phyloP scores from a whole-genome alignment of 306 rosid genomes.

The Malus asiatica region DNA sequence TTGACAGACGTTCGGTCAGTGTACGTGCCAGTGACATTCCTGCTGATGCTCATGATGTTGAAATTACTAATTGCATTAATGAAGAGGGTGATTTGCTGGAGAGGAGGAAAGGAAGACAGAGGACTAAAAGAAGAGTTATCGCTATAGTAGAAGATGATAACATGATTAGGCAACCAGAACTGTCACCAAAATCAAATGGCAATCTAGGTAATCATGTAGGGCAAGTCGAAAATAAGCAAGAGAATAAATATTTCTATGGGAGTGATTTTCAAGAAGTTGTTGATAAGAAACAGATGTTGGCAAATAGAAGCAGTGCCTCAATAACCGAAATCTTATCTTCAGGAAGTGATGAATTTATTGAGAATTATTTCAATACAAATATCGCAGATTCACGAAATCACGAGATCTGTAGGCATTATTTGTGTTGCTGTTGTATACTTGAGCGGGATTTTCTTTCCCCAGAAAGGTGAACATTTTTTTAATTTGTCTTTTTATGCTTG shows the following conservation, averaged over 20 bases:
- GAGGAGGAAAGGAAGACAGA: conserved; percentile 48
- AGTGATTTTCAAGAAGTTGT: conserved; percentile 1
- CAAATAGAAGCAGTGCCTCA: conserved; percentile 18
- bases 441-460: conserved; percentile 32
- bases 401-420: conserved; percentile 52
- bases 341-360: conserved; percentile 37
- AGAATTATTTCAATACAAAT: conserved; percentile 50
- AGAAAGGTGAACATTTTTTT: conserved; percentile 46
- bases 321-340: conserved; percentile 12
- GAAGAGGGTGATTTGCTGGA: conserved; percentile 34
- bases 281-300: conserved; percentile 12
- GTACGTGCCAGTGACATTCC: conserved; percentile 21
- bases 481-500: neutral
- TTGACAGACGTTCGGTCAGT: neutral
- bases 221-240: conserved; percentile 22
- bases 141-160: conserved; percentile 37
- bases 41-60: conserved; percentile 26
- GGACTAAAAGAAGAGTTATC: conserved; percentile 57
- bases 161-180: conserved; percentile 19
- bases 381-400: conserved; percentile 54
- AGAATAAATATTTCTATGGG: neutral
- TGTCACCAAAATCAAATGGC: conserved; percentile 21
- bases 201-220: conserved; percentile 23
- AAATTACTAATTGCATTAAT: conserved; percentile 13
- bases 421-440: conserved; percentile 53